Evolutionary conservation across 2,329 filamentous ascomycete genomes (phyloP), one percentile per base, ranked within the genome.

Genomic region (Fusarium pseudoanthophilum): DNA sequence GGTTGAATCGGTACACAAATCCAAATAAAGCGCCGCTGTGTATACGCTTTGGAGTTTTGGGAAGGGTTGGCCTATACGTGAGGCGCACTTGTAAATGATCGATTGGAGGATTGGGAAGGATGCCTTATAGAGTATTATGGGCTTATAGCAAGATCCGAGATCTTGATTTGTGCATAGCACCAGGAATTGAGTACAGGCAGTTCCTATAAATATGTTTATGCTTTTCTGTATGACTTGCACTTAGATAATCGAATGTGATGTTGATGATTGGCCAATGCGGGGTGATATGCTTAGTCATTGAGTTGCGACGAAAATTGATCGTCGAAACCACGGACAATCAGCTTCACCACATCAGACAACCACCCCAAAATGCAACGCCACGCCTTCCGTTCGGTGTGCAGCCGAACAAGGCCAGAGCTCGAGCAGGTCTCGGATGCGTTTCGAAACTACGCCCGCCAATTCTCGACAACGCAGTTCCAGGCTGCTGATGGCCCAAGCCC

Each of bases 391-490:
- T 83, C 82, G 73, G 78, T 79, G 55, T 81, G 79, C 71, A 75
- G 74, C 67, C 81, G 81, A 59, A 78, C 81, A 69, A 78, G 79
- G 75, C 80, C 80, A 36, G 80, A 83, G 72, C 70, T 81, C 48
- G 72, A 78, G 63, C 79, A 78, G 73, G 78, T 73, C 62, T 79
- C 77, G 14, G 65, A 79, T 36, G 75, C 80, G 40, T 67, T 83
- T 49, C 78, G 69, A 73, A 79, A 67, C 45, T 83, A 79, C 71
- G 78, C 82, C 61, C 81, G 80, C 49, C 75, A 79, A 64, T 83
- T 84, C 74, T 84, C 83, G 53, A 84, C 83, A 46, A 81, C 82
- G 26, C 81, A 80, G 76, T 76, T 78, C 69, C 75, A 79, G 53
- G 74, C 76, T 60, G 78, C 78, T 67, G 80, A 83, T 60, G 71